These are phyloP conservation scores for Lentinula raphanica DNA, from an alignment of 768 basidiomycete genomes.

Conservation along the genomic window DNA sequence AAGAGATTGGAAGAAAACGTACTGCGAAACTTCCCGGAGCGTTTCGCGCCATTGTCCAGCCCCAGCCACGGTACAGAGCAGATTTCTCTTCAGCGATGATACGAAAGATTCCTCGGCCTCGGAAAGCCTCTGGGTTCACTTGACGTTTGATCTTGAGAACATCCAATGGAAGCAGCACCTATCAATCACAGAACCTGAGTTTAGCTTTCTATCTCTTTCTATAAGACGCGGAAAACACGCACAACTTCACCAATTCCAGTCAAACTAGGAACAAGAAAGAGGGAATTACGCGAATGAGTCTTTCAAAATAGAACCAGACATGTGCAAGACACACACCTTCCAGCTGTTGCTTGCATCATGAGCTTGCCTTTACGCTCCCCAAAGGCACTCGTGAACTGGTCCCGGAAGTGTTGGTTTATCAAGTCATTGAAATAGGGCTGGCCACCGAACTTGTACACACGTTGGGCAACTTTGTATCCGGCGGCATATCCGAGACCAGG, in stretches of 20 bases:
- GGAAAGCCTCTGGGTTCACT: constrained; percentile 97
- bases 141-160: constrained; percentile 98
- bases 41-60: constrained; percentile 98
- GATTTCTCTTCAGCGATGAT: constrained; percentile 92
- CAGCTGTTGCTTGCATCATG: constrained; percentile 92
- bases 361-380: constrained; percentile 95
- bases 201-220: too few relatives aligned
- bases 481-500: constrained; percentile 97
- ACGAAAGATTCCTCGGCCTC: constrained; percentile 83
- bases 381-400: constrained; percentile 75
- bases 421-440: constrained; percentile 97
- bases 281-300: constrained; percentile 6
- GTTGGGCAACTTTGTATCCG: constrained; percentile 93
- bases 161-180: constrained; percentile 93
- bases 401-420: constrained; percentile 76
- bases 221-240: constrained; percentile 20
- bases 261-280: constrained; percentile 36
- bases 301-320: background rate
- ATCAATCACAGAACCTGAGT: background rate
- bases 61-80: constrained; percentile 94
- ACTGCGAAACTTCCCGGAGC: constrained; percentile 95
- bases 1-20: constrained; percentile 23
- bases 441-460: constrained; percentile 96
- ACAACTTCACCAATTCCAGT: constrained; percentile 95
- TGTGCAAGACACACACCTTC: constrained; percentile 55